These are phyloP conservation scores for Posidonia oceanica DNA, from an alignment of 116 monocot genomes.

Conservation along the genomic window DNA sequence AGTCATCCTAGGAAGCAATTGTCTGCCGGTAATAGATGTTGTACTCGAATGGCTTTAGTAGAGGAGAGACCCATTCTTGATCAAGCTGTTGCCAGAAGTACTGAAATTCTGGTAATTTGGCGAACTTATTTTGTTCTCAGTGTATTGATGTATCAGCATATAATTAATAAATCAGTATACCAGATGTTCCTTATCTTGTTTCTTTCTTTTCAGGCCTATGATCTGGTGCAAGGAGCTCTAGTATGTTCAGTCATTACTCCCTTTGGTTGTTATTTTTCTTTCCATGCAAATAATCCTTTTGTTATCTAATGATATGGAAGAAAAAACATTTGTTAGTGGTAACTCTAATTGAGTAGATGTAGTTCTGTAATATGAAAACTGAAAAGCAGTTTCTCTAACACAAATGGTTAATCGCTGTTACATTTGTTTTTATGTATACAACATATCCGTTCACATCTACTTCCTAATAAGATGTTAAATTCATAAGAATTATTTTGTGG, in stretches of 20 bases:
- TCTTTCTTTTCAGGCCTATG: conserved; percentile 61
- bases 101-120: conserved; percentile 13
- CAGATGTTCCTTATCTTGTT: background rate
- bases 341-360: too few species aligned
- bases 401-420: too few species aligned
- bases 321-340: background rate
- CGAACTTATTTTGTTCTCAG: too few species aligned
- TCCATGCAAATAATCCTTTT: conserved; percentile 1
- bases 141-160: too few species aligned
- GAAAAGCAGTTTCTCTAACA: too few species aligned
- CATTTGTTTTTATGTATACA: too few species aligned
- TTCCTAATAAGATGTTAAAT: too few species aligned
- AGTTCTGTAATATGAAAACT: too few species aligned
- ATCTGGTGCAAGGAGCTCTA: conserved; percentile 71
- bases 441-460: too few species aligned
- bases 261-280: background rate
- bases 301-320: background rate
- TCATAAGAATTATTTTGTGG: too few species aligned
- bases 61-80: background rate
- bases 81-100: background rate
- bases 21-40: background rate
- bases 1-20: background rate
- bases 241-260: conserved; percentile 26
- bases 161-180: too few species aligned
- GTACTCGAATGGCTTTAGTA: conserved; percentile 8